A percentile compares a stretch with the other conserved stretches of the same genome.
Conservation (phyloP, 176 grass and related monocot species). For the Avena sativa region DNA sequence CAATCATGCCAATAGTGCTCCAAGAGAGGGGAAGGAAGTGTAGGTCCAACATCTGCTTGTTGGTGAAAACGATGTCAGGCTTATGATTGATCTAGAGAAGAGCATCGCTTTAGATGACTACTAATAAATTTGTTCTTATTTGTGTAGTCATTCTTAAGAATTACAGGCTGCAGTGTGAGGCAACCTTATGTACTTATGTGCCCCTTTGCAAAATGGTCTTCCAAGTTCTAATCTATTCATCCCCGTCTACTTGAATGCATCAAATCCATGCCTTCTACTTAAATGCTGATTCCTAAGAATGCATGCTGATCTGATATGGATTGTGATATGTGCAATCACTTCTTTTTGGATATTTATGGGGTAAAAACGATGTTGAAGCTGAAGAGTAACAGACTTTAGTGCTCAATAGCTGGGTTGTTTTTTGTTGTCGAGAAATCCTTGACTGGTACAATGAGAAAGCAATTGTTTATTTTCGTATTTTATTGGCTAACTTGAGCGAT, state of each 20-base stretch:
- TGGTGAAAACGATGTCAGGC: slow-evolving; percentile 73
- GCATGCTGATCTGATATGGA: not conserved
- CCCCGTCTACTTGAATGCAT: no score
- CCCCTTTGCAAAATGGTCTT: no score
- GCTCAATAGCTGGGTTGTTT: not conserved
- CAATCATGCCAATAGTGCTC: slow-evolving; percentile 46
- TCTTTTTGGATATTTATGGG: not conserved
- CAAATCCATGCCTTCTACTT: no score
- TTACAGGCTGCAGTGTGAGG: not conserved
- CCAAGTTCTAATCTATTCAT: no score
- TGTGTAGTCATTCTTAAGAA: no score
- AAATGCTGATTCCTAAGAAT: not conserved
- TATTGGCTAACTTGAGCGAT: slow-evolving; percentile 89
- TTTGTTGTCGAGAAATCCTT: not conserved
- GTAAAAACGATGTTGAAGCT: no score
- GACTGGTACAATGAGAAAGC: not conserved
- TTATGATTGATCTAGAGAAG: slow-evolving; percentile 83
- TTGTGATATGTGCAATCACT: not conserved
- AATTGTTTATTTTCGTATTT: slow-evolving; percentile 15
- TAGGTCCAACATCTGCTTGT: slow-evolving; percentile 94
- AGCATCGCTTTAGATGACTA: slow-evolving; percentile 41
- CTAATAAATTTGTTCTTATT: not conserved
- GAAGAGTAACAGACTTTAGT: not conserved
- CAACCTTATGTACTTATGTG: no score
- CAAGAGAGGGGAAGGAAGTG: slow-evolving; percentile 79